Evolutionary conservation across 495 filamentous ascomycete genomes (phyloP).

Genomic region (Penicillium canariense): DNA sequence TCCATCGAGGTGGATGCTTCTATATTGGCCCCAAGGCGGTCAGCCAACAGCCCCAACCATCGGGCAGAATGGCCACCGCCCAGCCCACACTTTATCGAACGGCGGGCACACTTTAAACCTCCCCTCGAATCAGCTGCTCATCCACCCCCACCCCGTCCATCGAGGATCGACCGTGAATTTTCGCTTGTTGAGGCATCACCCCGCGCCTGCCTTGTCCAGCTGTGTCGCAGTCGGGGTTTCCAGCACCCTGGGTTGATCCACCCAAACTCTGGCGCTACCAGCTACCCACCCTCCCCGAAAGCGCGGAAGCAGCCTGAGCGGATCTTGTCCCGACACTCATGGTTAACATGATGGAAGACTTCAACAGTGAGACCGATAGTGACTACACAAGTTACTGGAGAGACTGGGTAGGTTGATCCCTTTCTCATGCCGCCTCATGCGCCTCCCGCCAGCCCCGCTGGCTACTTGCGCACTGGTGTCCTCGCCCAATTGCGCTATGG

Average conservation of each 20-base stretch:
- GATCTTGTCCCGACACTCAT: not conserved
- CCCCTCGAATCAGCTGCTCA: slow-evolving; percentile 8
- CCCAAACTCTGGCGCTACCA: slow-evolving; percentile 34
- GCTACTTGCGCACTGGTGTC: not conserved
- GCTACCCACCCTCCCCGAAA: slow-evolving; percentile 8
- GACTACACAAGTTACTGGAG: slow-evolving; percentile 99
- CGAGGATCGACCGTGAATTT: slow-evolving; percentile 2
- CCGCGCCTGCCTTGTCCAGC: slow-evolving; percentile 11
- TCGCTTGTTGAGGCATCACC: not conserved
- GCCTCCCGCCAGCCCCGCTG: slow-evolving; percentile 4
- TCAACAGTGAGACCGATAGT: slow-evolving; percentile 94
- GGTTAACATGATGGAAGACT: slow-evolving; percentile 76
- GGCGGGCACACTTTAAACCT: slow-evolving; percentile 13
- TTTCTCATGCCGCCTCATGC: not conserved
- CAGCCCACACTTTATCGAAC: slow-evolving; percentile 9
- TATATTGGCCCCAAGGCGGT: slow-evolving; percentile 18
- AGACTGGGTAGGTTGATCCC: slow-evolving; percentile 79
- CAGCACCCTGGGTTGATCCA: slow-evolving; percentile 30
- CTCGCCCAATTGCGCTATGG: not conserved
- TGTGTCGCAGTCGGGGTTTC: slow-evolving; percentile 29
- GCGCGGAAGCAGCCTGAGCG: slow-evolving; percentile 8
- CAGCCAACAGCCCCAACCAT: slow-evolving; percentile 1
- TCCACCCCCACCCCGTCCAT: not conserved
- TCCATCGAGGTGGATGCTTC: no score
- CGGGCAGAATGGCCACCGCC: slow-evolving; percentile 17